phyloP scores from a whole-genome alignment of 441 rosid genomes.

The Omphalea diandra region DNA sequence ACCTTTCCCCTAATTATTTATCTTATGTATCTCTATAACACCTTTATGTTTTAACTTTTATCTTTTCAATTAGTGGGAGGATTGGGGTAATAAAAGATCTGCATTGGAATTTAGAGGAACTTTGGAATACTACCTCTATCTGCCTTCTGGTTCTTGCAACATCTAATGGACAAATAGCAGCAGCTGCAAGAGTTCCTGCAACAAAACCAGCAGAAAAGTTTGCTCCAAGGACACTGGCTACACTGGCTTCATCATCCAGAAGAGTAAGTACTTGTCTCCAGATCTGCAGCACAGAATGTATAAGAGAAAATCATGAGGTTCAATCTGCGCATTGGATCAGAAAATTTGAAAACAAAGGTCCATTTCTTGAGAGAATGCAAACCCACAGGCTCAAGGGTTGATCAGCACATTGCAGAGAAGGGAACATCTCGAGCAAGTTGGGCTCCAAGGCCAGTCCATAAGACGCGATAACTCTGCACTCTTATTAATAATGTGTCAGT shows the following conservation, averaged over 20 bases:
- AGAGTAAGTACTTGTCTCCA: slow-evolving; percentile 60
- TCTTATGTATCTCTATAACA: neutral
- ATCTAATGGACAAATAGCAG: slow-evolving; percentile 89
- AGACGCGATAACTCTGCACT: slow-evolving; percentile 72
- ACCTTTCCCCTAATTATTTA: neutral
- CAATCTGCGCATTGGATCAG: neutral
- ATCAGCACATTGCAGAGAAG: slow-evolving; percentile 95
- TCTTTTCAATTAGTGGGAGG: neutral
- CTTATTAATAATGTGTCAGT: slow-evolving; percentile 11
- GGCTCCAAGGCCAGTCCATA: slow-evolving; percentile 98
- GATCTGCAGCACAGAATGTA: slow-evolving; percentile 40
- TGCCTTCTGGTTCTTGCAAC: slow-evolving; percentile 96
- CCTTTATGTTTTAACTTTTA: neutral
- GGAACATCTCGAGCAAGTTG: slow-evolving; percentile 99
- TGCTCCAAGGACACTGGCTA: slow-evolving; percentile 57
- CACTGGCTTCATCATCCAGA: slow-evolving; percentile 57
- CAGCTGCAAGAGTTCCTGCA: slow-evolving; percentile 89
- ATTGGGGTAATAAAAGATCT: neutral
- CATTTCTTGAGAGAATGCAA: neutral
- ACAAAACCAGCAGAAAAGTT: slow-evolving; percentile 88
- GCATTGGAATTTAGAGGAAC: too few species aligned
- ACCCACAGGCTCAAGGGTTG: slow-evolving; percentile 90
- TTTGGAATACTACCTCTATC: slow-evolving; percentile 62
- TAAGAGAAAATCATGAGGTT: slow-evolving; percentile 8
- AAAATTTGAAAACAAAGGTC: slow-evolving; percentile 2